These are phyloP conservation scores for Picea sitchensis DNA, from an alignment of 75 land plant genomes.

Conservation along the genomic window DNA sequence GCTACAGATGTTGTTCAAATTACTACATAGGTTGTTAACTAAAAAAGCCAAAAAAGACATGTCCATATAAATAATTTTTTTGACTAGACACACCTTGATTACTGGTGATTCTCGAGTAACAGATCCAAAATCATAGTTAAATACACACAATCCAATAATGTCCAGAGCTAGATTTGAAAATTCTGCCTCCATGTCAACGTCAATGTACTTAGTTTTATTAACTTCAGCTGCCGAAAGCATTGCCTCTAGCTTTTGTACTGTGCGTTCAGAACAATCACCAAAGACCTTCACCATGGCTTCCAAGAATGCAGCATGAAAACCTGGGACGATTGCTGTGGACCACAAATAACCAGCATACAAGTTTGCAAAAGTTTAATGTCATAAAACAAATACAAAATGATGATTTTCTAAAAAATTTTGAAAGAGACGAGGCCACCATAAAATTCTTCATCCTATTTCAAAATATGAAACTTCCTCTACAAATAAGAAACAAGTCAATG, in stretches of 20 bases:
- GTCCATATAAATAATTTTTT: background rate
- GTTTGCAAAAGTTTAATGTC: background rate
- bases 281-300: constrained; percentile 92
- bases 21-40: too few species aligned
- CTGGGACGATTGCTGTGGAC: constrained; percentile 87
- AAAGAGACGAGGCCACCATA: too few species aligned
- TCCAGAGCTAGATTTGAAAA: constrained; percentile 96
- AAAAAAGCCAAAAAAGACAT: background rate
- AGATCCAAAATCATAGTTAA: constrained; percentile 99
- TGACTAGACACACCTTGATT: constrained; percentile 52
- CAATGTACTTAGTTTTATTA: constrained; percentile 39
- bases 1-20: background rate
- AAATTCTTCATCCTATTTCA: too few species aligned
- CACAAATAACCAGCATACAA: background rate
- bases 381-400: background rate
- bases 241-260: constrained; percentile 60
- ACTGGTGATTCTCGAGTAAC: constrained; percentile 95
- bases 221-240: constrained; percentile 31
- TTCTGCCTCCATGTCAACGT: constrained; percentile 92
- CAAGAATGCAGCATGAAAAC: constrained; percentile 86
- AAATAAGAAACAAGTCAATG: too few species aligned
- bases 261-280: constrained; percentile 67
- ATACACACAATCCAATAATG: constrained; percentile 93
- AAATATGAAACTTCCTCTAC: too few species aligned
- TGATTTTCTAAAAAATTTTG: background rate